Conservation (phyloP, 75 land plant genomes). For the Isoetes taiwanensis region DNA sequence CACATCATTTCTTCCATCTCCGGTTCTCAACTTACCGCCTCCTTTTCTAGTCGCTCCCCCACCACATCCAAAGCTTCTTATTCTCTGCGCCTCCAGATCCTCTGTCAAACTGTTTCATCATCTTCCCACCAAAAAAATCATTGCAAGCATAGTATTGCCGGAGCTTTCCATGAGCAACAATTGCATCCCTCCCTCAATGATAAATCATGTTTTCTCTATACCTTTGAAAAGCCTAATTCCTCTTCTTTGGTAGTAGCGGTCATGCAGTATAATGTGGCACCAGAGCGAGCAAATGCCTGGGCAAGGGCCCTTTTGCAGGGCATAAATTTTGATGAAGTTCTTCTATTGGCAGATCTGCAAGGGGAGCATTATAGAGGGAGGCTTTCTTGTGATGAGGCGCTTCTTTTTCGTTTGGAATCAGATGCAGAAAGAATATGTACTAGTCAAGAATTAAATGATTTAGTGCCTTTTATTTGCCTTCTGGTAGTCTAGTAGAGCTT, state of each 20-base stretch:
- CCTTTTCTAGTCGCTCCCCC: slow-evolving; percentile 27
- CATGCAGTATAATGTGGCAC: slow-evolving; percentile 38
- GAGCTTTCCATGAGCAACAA: slow-evolving; percentile 39
- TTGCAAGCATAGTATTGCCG: slow-evolving; percentile 69
- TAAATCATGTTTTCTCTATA: slow-evolving; percentile 23
- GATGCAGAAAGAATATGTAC: slow-evolving; percentile 12
- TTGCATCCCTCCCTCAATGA: slow-evolving; percentile 22
- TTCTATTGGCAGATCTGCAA: slow-evolving; percentile 40
- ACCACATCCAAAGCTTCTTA: slow-evolving; percentile 42
- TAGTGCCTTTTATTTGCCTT: no score
- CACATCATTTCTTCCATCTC: slow-evolving; percentile 40
- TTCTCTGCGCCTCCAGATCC: slow-evolving; percentile 49
- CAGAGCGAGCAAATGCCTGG: slow-evolving; percentile 42
- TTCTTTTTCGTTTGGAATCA: slow-evolving; percentile 67
- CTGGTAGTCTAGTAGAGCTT: no score
- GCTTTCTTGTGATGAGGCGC: slow-evolving; percentile 53
- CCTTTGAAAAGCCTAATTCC: slow-evolving; percentile 19
- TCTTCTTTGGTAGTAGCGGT: slow-evolving; percentile 20
- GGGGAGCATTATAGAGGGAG: slow-evolving; percentile 56
- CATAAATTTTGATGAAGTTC: slow-evolving; percentile 43
- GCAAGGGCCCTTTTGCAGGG: slow-evolving; percentile 48
- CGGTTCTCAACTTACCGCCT: slow-evolving; percentile 30
- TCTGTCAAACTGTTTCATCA: slow-evolving; percentile 45
- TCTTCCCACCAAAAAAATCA: slow-evolving; percentile 35
- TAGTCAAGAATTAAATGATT: no score